Conservation (phyloP, 805 yeast species). For the Kazachstania psychrophila region DNA sequence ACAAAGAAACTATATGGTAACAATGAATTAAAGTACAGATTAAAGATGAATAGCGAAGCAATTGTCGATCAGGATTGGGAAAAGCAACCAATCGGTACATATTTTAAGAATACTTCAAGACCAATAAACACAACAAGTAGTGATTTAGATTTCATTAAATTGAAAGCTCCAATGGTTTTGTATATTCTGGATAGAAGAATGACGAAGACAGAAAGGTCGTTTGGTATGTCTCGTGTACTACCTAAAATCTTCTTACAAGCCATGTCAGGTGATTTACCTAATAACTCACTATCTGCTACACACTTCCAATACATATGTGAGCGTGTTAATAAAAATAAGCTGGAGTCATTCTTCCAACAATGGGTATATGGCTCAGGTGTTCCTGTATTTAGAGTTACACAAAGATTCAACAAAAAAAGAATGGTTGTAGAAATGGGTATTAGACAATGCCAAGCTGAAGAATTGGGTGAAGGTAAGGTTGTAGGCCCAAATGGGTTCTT, state of each 20-base stretch:
- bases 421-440: conserved; percentile 92
- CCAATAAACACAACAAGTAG: conserved; percentile 22
- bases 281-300: conserved; percentile 64
- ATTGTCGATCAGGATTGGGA: conserved; percentile 70
- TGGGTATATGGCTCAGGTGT: conserved; percentile 90
- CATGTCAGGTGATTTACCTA: conserved; percentile 85
- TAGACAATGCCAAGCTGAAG: conserved; percentile 74
- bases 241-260: conserved; percentile 89
- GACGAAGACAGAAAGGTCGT: conserved; percentile 92
- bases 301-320: conserved; percentile 95
- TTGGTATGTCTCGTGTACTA: conserved; percentile 83
- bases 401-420: conserved; percentile 85
- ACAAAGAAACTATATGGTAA: conserved; percentile 64
- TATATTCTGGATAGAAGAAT: conserved; percentile 80
- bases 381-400: conserved; percentile 82
- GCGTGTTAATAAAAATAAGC: conserved; percentile 76
- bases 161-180: conserved; percentile 81
- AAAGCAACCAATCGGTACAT: conserved; percentile 71
- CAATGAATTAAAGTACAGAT: conserved; percentile 68
- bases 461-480: conserved; percentile 30
- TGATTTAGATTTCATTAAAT: conserved; percentile 58
- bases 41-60: conserved; percentile 54
- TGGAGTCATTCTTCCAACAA: conserved; percentile 78
- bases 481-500: conserved; percentile 23
- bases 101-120: conserved; percentile 31